Percentiles rank a stretch among this genome's conserved stretches.
phyloP scores from a whole-genome alignment of 345 rosid genomes.

The Euphorbia tirucalli region DNA sequence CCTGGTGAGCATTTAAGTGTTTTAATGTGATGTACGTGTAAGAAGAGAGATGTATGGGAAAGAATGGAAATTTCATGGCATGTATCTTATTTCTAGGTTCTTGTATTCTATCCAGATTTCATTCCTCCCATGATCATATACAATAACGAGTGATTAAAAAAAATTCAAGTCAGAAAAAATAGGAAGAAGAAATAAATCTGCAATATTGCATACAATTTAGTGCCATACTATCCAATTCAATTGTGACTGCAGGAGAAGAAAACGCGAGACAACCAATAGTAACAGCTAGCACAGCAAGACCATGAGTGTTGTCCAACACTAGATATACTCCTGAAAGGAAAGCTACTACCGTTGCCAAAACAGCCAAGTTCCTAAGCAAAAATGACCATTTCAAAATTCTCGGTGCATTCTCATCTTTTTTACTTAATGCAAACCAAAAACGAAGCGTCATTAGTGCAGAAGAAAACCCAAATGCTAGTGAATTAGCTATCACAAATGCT shows the following conservation, averaged over 20 bases:
- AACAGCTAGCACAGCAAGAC: background rate
- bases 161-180: too few relatives aligned
- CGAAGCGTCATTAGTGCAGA: background rate
- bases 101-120: too few relatives aligned
- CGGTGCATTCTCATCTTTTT: background rate
- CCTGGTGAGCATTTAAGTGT: too few relatives aligned
- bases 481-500: background rate
- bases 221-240: background rate
- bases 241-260: background rate
- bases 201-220: too few relatives aligned
- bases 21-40: too few relatives aligned
- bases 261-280: background rate
- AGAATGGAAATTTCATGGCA: too few relatives aligned
- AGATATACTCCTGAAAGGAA: background rate
- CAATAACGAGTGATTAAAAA: too few relatives aligned
- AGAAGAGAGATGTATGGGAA: too few relatives aligned
- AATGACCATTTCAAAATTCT: background rate
- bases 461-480: too few relatives aligned
- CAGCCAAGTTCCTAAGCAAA: background rate
- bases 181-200: too few relatives aligned
- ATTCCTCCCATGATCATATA: too few relatives aligned
- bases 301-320: background rate
- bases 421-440: background rate
- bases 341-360: background rate
- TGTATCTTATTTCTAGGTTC: too few relatives aligned